Percentiles rank a stretch among this genome's conserved stretches.
Conservation (phyloP, 345 rosid genomes). For the Nasturtium officinale region DNA sequence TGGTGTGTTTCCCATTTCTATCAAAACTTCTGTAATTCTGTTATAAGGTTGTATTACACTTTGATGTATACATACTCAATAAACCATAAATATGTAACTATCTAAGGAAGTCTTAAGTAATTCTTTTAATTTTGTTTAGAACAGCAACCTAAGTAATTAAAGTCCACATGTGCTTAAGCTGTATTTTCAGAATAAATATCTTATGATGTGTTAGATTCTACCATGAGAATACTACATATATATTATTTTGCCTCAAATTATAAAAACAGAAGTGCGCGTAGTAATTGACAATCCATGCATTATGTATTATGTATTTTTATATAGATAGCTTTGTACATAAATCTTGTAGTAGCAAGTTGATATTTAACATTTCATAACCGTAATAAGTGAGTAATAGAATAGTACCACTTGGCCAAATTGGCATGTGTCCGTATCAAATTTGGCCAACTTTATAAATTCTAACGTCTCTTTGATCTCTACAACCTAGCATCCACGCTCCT, state of each 20-base stretch:
- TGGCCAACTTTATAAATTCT: slow-evolving; percentile 35
- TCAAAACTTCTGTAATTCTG: background rate
- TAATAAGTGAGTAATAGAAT: slow-evolving; percentile 19
- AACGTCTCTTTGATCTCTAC: slow-evolving; percentile 32
- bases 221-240: background rate
- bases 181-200: background rate
- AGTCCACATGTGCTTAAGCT: background rate
- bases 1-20: slow-evolving; percentile 18
- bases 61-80: slow-evolving; percentile 29
- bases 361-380: slow-evolving; percentile 18
- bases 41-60: slow-evolving; percentile 4
- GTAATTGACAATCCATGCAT: background rate
- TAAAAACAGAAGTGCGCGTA: background rate
- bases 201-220: background rate
- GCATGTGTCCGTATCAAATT: slow-evolving; percentile 46
- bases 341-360: slow-evolving; percentile 30
- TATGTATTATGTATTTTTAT: background rate
- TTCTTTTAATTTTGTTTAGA: background rate
- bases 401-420: slow-evolving; percentile 41
- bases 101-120: background rate
- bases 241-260: background rate
- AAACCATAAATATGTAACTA: background rate
- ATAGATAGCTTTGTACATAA: slow-evolving; percentile 33
- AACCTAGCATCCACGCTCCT: slow-evolving; percentile 37
- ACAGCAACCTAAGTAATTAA: background rate